Conservation (phyloP, 1,139 yeast species). For the Candida sp. region DNA sequence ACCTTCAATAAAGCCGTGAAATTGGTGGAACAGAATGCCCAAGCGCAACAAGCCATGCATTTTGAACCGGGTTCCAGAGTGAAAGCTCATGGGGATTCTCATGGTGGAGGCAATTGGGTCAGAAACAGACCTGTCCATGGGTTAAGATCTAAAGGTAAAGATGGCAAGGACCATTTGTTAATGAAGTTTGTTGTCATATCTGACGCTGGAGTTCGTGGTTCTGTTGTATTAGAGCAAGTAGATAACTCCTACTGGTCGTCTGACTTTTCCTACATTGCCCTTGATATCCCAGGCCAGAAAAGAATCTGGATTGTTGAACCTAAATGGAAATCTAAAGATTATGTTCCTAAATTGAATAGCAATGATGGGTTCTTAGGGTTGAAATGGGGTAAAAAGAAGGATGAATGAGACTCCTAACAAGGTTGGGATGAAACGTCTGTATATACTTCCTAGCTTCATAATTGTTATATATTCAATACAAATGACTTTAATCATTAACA, state of each 20-base stretch:
- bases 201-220: conserved; percentile 47
- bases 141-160: conserved; percentile 54
- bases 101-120: conserved; percentile 71
- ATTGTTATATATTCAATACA: neutral
- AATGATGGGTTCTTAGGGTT: conserved; percentile 70
- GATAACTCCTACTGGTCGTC: conserved; percentile 65
- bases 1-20: conserved; percentile 85
- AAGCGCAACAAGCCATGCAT: conserved; percentile 56
- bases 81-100: conserved; percentile 78
- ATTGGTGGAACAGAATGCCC: conserved; percentile 64
- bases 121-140: conserved; percentile 79
- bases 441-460: neutral
- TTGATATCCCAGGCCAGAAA: conserved; percentile 71
- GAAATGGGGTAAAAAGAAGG: conserved; percentile 80
- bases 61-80: conserved; percentile 56
- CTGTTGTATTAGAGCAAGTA: conserved; percentile 76
- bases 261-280: conserved; percentile 68
- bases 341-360: conserved; percentile 25
- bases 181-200: conserved; percentile 91
- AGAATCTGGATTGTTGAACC: conserved; percentile 74
- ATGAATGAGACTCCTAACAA: conserved; percentile 16
- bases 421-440: neutral
- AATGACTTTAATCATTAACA: too few relatives aligned
- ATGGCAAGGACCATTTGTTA: conserved; percentile 75
- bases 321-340: conserved; percentile 37